A percentile compares a stretch with the other conserved stretches of the same genome.
These are phyloP conservation scores for Aspergillus sp. DNA, from an alignment of 2,329 filamentous ascomycete genomes.

Conservation along the genomic window DNA sequence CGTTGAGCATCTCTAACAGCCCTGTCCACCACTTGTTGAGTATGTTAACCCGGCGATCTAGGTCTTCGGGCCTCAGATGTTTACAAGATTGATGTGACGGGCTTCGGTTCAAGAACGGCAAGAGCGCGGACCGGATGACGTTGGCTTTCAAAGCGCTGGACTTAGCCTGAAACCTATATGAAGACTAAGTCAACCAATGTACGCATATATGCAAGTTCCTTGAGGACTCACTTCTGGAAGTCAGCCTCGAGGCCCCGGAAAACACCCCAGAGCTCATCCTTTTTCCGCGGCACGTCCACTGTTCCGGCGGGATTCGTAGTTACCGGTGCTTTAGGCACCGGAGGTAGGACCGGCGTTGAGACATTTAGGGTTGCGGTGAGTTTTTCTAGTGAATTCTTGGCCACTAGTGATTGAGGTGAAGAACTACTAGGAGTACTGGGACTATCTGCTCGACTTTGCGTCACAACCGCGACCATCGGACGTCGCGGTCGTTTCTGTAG, in stretches of 20 bases:
- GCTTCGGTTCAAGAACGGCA: conserved; percentile 76
- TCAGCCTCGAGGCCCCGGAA: conserved; percentile 70
- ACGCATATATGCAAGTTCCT: background rate
- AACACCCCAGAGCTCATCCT: conserved; percentile 69
- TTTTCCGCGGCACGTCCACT: conserved; percentile 54
- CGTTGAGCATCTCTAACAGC: conserved; percentile 78
- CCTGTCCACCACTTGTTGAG: conserved; percentile 90
- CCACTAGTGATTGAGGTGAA: conserved; percentile 43
- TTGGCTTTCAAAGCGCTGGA: conserved; percentile 72
- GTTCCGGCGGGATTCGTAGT: conserved; percentile 38
- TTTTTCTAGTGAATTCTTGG: conserved; percentile 50
- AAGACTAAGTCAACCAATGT: conserved; percentile 14
- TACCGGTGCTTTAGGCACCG: conserved; percentile 48
- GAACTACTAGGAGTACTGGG: conserved; percentile 40
- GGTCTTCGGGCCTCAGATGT: conserved; percentile 71
- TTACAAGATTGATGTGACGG: conserved; percentile 67
- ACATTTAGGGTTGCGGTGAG: conserved; percentile 45
- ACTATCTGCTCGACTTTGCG: conserved; percentile 37
- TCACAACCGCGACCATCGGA: conserved; percentile 43
- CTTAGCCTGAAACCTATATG: conserved; percentile 67
- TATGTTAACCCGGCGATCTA: conserved; percentile 76
- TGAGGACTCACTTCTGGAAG: conserved; percentile 59
- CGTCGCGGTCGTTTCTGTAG: conserved; percentile 41
- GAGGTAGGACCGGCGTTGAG: conserved; percentile 50
- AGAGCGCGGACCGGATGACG: conserved; percentile 68